These are phyloP conservation scores for Lyophyllum semitale DNA, from an alignment of 768 basidiomycete genomes.

Conservation along the genomic window DNA sequence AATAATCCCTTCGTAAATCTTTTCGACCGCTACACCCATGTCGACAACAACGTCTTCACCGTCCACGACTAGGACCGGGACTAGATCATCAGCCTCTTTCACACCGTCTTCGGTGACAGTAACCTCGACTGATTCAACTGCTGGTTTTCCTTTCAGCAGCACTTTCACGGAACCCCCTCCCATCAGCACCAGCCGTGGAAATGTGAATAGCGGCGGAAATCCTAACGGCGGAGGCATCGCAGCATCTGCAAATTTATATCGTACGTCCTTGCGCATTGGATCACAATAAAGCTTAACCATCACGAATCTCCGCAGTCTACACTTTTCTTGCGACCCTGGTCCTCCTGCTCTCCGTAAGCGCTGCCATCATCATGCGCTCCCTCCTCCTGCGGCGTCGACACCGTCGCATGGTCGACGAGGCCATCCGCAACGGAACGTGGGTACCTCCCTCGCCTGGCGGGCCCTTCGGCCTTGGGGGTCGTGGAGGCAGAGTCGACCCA, in stretches of 20 bases:
- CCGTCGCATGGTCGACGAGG: conserved; percentile 59
- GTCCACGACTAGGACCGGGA: neutral
- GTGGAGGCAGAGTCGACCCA: conserved; percentile 35
- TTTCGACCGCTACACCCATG: neutral
- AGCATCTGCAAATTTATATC: conserved; percentile 12
- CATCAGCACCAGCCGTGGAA: neutral
- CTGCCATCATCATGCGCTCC: conserved; percentile 66
- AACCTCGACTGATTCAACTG: neutral
- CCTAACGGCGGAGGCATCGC: conserved; percentile 2
- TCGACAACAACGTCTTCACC: neutral
- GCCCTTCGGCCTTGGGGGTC: conserved; percentile 8
- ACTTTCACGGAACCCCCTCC: neutral
- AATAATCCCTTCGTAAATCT: neutral
- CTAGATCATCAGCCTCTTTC: neutral
- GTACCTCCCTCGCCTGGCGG: conserved; percentile 36
- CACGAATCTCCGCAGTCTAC: conserved; percentile 32
- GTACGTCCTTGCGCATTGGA: neutral
- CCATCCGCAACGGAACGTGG: conserved; percentile 67
- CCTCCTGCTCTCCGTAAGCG: conserved; percentile 66
- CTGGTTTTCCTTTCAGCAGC: neutral
- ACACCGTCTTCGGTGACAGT: too few species aligned
- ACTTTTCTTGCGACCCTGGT: conserved; percentile 67
- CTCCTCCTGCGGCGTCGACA: conserved; percentile 65
- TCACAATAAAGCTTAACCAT: neutral
- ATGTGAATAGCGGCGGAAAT: neutral